These are phyloP conservation scores for Blechomonas ayalai DNA, from an alignment of 208 protist genomes.

Conservation along the genomic window DNA sequence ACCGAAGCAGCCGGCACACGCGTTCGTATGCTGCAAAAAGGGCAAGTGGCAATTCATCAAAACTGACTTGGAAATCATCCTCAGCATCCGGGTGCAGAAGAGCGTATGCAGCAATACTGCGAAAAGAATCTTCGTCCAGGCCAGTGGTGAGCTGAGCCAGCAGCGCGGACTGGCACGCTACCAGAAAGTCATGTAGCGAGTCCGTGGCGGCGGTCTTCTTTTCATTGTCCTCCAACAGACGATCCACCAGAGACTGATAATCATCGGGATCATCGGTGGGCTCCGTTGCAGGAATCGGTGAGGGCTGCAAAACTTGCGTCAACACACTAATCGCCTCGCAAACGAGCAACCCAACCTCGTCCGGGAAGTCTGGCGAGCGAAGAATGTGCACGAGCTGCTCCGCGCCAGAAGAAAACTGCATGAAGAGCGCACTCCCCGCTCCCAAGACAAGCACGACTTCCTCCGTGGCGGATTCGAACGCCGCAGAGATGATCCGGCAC, in stretches of 20 bases:
- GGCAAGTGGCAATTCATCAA: slow-evolving; percentile 35
- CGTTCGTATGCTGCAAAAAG: slow-evolving; percentile 66
- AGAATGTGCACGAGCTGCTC: slow-evolving; percentile 31
- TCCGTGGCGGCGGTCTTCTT: slow-evolving; percentile 17
- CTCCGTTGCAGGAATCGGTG: slow-evolving; percentile 48
- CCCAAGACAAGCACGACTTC: slow-evolving; percentile 32
- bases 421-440: slow-evolving; percentile 28
- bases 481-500: slow-evolving; percentile 34
- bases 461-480: slow-evolving; percentile 51
- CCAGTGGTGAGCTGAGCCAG: slow-evolving; percentile 1
- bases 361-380: slow-evolving; percentile 2
- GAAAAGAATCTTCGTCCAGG: neutral
- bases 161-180: slow-evolving; percentile 8
- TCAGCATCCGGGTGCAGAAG: slow-evolving; percentile 9
- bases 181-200: slow-evolving; percentile 16
- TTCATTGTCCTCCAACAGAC: slow-evolving; percentile 12
- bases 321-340: slow-evolving; percentile 68
- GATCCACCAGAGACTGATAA: slow-evolving; percentile 24
- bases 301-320: slow-evolving; percentile 50
- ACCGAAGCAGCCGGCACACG: slow-evolving; percentile 25
- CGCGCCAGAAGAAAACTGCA: slow-evolving; percentile 29
- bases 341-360: slow-evolving; percentile 23
- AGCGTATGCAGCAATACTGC: slow-evolving; percentile 21
- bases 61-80: slow-evolving; percentile 39
- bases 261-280: slow-evolving; percentile 64